Percentiles rank a stretch among this genome's conserved stretches.
Evolutionary conservation across 306 rosid genomes (phyloP).

Genomic region (Ochetophila trinervis): DNA sequence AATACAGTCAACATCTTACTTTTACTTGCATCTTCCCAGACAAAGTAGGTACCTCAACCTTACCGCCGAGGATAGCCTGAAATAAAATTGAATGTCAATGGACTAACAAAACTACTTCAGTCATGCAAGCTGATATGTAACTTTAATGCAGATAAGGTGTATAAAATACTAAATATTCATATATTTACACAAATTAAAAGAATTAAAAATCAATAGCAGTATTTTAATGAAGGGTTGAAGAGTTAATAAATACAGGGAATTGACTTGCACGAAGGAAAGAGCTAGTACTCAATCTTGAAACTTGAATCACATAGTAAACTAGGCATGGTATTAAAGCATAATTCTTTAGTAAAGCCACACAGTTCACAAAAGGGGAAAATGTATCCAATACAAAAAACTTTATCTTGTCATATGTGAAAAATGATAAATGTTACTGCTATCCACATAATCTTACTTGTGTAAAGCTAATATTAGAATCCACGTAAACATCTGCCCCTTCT

Average conservation of each 20-base stretch:
- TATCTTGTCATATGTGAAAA: neutral
- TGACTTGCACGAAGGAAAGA: no score
- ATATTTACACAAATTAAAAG: no score
- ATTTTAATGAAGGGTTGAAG: neutral
- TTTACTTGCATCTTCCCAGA: slow-evolving; percentile 66
- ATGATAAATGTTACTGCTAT: slow-evolving; percentile 11
- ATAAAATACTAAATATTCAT: no score
- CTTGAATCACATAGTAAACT: no score
- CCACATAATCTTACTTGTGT: slow-evolving; percentile 61
- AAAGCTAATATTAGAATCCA: slow-evolving; percentile 87
- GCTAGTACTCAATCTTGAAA: no score
- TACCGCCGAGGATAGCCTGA: slow-evolving; percentile 97
- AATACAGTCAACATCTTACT: slow-evolving; percentile 41
- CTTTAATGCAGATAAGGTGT: no score
- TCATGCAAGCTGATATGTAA: neutral
- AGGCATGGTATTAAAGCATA: no score
- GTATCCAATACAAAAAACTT: neutral
- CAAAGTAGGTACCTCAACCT: slow-evolving; percentile 85
- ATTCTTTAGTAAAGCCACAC: no score
- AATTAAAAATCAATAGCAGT: neutral
- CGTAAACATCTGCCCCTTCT: slow-evolving; percentile 88
- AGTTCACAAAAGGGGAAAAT: neutral
- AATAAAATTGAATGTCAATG: slow-evolving; percentile 18
- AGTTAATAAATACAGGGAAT: no score
- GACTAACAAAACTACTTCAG: slow-evolving; percentile 8